Evolutionary conservation across 805 yeast species (phyloP).

Genomic region (Metschnikowia borealis): DNA sequence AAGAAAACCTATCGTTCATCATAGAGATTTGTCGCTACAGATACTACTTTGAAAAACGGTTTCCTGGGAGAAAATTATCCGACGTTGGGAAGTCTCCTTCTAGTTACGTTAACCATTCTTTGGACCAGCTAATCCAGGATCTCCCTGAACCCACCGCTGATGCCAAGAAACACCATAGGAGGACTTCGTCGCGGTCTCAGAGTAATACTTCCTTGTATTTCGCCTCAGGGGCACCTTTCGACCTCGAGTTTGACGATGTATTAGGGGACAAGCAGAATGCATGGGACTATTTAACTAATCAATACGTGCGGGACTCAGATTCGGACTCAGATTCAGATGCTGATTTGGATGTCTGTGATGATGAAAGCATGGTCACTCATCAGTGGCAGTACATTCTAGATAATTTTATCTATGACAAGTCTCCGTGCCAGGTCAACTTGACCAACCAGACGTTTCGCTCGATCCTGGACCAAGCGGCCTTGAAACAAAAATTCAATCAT

Average conservation of each 20-base stretch:
- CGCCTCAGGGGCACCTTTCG: slow-evolving; percentile 14
- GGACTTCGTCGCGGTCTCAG: slow-evolving; percentile 6
- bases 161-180: slow-evolving; percentile 6
- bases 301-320: slow-evolving; percentile 13
- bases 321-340: slow-evolving; percentile 2
- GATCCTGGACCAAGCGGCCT: slow-evolving; percentile 17
- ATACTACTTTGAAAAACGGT: slow-evolving; percentile 33
- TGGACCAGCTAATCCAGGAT: slow-evolving; percentile 12
- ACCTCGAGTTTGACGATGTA: slow-evolving; percentile 24
- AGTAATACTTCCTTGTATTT: slow-evolving; percentile 6
- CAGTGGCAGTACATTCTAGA: slow-evolving; percentile 40
- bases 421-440: slow-evolving; percentile 48
- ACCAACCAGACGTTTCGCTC: slow-evolving; percentile 35
- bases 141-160: slow-evolving; percentile 14
- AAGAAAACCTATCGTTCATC: slow-evolving; percentile 43
- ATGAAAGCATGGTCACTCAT: slow-evolving; percentile 11
- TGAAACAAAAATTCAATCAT: slow-evolving; percentile 20
- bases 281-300: slow-evolving; percentile 20
- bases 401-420: slow-evolving; percentile 37
- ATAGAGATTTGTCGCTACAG: slow-evolving; percentile 46
- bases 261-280: slow-evolving; percentile 12
- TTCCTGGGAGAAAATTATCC: slow-evolving; percentile 11
- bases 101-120: slow-evolving; percentile 12
- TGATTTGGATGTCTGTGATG: not conserved
- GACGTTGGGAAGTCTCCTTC: slow-evolving; percentile 1